Evolutionary conservation across 2,329 filamentous ascomycete genomes (phyloP).

Genomic region (Lizonia empirigonia): DNA sequence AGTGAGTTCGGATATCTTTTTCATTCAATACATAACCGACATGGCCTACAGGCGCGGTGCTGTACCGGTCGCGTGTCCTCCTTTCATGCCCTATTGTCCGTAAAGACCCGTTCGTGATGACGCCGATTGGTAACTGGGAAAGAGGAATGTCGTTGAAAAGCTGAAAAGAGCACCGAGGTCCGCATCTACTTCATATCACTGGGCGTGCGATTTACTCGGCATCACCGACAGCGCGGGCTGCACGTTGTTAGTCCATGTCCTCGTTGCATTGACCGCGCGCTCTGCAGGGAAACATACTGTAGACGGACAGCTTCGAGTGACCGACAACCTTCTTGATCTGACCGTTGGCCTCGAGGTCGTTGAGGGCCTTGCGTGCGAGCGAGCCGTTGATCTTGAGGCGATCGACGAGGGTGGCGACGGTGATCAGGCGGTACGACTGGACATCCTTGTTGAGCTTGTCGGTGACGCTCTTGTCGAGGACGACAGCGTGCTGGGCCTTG

Average conservation of each 20-base stretch:
- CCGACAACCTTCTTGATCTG: conserved; percentile 97
- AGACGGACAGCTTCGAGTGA: conserved; percentile 98
- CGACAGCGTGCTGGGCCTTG: conserved; percentile 99
- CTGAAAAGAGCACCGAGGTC: conserved; percentile 36
- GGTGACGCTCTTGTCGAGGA: conserved; percentile 96
- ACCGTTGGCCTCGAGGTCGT: conserved; percentile 96
- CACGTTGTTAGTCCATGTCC: conserved; percentile 21
- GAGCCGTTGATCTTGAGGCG: conserved; percentile 99
- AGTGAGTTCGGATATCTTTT: conserved; percentile 38
- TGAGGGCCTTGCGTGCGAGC: conserved; percentile 85
- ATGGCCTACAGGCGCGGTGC: conserved; percentile 31
- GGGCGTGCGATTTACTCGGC: conserved; percentile 42
- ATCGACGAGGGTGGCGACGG: conserved; percentile 97
- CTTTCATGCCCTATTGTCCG: conserved; percentile 38
- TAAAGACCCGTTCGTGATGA: conserved; percentile 43
- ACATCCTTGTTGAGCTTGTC: conserved; percentile 99
- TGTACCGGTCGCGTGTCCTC: conserved; percentile 37
- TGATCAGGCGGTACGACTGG: conserved; percentile 99
- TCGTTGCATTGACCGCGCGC: too few relatives aligned
- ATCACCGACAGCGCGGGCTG: conserved; percentile 47
- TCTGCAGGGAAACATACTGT: conserved; percentile 68
- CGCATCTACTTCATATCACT: conserved; percentile 32
- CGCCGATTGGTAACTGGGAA: conserved; percentile 44
- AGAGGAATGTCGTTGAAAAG: conserved; percentile 44
- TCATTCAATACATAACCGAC: conserved; percentile 47